Evolutionary conservation across 2,329 filamentous ascomycete genomes (phyloP).

Genomic region (Fusarium brachygibbosum): DNA sequence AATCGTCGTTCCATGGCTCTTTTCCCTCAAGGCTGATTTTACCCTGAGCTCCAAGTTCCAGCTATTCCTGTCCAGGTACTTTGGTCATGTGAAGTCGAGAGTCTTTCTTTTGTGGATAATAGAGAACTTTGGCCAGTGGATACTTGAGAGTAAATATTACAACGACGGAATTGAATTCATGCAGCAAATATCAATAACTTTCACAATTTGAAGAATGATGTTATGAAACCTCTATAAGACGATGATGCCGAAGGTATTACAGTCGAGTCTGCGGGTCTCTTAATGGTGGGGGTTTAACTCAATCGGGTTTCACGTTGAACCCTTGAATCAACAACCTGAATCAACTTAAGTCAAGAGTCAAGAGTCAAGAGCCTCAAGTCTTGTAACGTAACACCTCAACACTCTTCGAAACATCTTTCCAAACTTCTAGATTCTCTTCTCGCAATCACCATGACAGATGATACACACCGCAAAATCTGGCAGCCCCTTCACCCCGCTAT

Average conservation of each 20-base stretch:
- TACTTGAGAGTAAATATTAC: not conserved
- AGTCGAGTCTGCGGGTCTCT: slow-evolving; percentile 15
- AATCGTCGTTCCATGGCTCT: not conserved
- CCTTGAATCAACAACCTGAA: slow-evolving; percentile 12
- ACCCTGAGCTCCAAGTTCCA: not conserved
- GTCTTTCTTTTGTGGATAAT: not conserved
- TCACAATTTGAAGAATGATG: too few species aligned
- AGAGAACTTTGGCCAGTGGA: not conserved
- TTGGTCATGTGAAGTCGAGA: not conserved
- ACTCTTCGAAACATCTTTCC: slow-evolving; percentile 4
- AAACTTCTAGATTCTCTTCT: not conserved
- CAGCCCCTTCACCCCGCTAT: slow-evolving; percentile 55
- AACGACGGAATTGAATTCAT: not conserved
- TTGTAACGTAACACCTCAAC: slow-evolving; percentile 1
- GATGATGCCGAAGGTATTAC: not conserved
- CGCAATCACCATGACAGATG: slow-evolving; percentile 11
- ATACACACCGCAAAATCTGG: slow-evolving; percentile 38
- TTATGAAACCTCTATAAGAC: too few species aligned
- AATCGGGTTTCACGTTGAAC: slow-evolving; percentile 14
- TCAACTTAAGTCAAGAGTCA: not conserved
- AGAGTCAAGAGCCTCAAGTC: not conserved
- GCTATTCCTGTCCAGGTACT: not conserved
- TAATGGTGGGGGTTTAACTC: slow-evolving; percentile 17
- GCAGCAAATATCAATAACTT: too few species aligned
- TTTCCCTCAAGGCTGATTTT: not conserved